Evolutionary conservation across 2,329 filamentous ascomycete species (phyloP).

Genomic region (Epichloe scottii): DNA sequence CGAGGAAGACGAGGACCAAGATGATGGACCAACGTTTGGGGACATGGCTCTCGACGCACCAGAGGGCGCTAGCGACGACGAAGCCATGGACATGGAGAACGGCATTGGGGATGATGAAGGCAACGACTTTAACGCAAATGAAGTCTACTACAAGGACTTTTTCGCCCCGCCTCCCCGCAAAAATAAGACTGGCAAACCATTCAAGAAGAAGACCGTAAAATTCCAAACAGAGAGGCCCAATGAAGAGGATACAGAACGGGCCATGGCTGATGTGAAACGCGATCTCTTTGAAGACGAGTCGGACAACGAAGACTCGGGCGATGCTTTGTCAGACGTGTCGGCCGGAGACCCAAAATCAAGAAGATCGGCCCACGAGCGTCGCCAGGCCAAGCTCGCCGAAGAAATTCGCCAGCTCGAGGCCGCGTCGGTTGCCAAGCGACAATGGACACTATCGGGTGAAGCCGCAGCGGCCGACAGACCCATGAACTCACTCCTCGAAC

Average conservation of each 20-base stretch:
- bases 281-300: slow-evolving; percentile 78
- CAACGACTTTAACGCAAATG: slow-evolving; percentile 64
- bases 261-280: slow-evolving; percentile 75
- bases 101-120: slow-evolving; percentile 38
- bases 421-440: slow-evolving; percentile 75
- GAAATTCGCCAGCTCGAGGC: slow-evolving; percentile 88
- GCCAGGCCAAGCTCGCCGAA: slow-evolving; percentile 72
- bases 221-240: slow-evolving; percentile 33
- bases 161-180: slow-evolving; percentile 79
- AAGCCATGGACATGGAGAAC: slow-evolving; percentile 39
- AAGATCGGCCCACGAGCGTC: slow-evolving; percentile 72
- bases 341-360: slow-evolving; percentile 60
- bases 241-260: slow-evolving; percentile 61
- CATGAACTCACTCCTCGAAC: slow-evolving; percentile 80
- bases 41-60: slow-evolving; percentile 63
- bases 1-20: slow-evolving; percentile 50
- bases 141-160: slow-evolving; percentile 85
- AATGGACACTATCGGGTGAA: slow-evolving; percentile 86
- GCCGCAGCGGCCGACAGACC: slow-evolving; percentile 72
- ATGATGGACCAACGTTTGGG: slow-evolving; percentile 72
- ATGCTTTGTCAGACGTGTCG: slow-evolving; percentile 52
- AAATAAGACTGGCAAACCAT: slow-evolving; percentile 34
- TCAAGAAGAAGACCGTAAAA: slow-evolving; percentile 24
- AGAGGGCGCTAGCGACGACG: slow-evolving; percentile 55
- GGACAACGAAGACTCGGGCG: slow-evolving; percentile 51